Conservation (phyloP, 306 rosid genomes). For the Casuarina equisetifolia region DNA sequence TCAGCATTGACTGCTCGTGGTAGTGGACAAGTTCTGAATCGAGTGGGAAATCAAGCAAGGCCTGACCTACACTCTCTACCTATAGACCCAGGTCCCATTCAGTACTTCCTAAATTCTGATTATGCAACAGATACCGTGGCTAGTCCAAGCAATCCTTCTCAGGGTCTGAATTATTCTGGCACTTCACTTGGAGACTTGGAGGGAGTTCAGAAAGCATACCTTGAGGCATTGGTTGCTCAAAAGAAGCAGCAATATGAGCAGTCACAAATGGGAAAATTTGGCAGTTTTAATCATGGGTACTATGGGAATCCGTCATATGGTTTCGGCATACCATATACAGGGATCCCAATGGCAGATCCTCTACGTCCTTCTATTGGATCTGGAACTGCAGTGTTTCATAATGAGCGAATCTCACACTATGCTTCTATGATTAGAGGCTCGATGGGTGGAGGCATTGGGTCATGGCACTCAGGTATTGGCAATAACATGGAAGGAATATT, state of each 20-base stretch:
- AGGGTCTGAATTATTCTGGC: slow-evolving; percentile 50
- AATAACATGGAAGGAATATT: slow-evolving; percentile 57
- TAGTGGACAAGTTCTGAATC: slow-evolving; percentile 46
- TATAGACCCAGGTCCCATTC: slow-evolving; percentile 50
- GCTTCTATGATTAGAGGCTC: slow-evolving; percentile 70
- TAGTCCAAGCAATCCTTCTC: slow-evolving; percentile 55
- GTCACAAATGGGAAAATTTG: slow-evolving; percentile 65
- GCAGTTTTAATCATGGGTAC: slow-evolving; percentile 52
- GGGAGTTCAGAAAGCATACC: slow-evolving; percentile 68
- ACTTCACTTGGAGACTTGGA: slow-evolving; percentile 63
- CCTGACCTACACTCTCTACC: slow-evolving; percentile 47
- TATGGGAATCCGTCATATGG: slow-evolving; percentile 62
- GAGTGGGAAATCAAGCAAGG: slow-evolving; percentile 46
- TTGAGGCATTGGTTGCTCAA: slow-evolving; percentile 71
- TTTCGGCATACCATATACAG: slow-evolving; percentile 63
- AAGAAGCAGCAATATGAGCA: slow-evolving; percentile 74
- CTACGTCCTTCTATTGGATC: slow-evolving; percentile 60
- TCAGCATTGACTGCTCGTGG: slow-evolving; percentile 46
- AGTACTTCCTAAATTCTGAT: slow-evolving; percentile 59
- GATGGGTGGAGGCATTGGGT: slow-evolving; percentile 56
- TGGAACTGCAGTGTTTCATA: slow-evolving; percentile 61
- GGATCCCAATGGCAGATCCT: slow-evolving; percentile 50
- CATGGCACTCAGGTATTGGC: slow-evolving; percentile 63
- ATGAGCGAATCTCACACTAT: slow-evolving; percentile 46
- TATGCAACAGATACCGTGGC: slow-evolving; percentile 46